These are phyloP conservation scores for Talaromyces sp. DNA, from an alignment of 2,329 filamentous ascomycete genomes.

Conservation along the genomic window DNA sequence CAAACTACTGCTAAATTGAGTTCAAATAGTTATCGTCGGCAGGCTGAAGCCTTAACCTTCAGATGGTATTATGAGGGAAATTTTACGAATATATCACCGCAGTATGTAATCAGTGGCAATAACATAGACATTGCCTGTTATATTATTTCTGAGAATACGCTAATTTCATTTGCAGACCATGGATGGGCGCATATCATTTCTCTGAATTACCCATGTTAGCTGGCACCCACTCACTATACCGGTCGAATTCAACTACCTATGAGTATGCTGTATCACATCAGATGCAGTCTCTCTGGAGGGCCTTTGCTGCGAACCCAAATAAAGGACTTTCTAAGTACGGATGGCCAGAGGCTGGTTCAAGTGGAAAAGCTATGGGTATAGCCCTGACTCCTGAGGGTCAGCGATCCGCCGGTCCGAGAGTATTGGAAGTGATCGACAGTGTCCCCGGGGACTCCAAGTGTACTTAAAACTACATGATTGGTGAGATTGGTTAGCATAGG, in stretches of 20 bases:
- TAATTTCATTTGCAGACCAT: background rate
- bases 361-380: background rate
- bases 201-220: background rate
- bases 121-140: background rate
- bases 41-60: background rate
- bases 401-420: background rate
- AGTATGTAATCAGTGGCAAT: background rate
- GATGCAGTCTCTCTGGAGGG: background rate
- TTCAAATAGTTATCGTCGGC: background rate
- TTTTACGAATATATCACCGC: background rate
- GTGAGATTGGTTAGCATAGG: no score
- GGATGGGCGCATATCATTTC: background rate
- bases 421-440: background rate
- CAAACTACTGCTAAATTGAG: background rate
- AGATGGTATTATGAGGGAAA: background rate
- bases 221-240: background rate
- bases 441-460: background rate
- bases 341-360: background rate
- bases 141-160: background rate
- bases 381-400: background rate
- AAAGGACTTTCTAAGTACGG: background rate
- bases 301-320: background rate
- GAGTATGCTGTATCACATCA: background rate
- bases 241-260: background rate
- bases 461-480: background rate